Percentiles rank a stretch among this genome's conserved stretches.
phyloP scores from a whole-genome alignment of 2,329 filamentous ascomycete genomes.

The Xylariaceae sp. region DNA sequence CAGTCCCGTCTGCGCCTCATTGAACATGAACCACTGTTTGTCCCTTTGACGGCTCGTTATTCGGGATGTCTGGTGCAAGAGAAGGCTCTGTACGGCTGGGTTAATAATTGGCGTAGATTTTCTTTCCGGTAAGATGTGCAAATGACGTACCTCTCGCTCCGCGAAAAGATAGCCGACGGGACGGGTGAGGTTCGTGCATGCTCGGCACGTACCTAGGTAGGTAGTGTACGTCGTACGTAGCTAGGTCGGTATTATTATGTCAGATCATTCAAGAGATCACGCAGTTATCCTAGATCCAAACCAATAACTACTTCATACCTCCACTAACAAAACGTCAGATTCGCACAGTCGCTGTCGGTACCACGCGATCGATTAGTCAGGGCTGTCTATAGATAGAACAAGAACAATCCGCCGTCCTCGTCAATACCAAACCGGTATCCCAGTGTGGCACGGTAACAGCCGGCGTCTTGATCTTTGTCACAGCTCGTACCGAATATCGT shows the following conservation, averaged over 20 bases:
- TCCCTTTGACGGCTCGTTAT: background rate
- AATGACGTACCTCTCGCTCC: slow-evolving; percentile 3
- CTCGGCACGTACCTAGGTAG: slow-evolving; percentile 3
- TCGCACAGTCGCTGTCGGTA: too few relatives aligned
- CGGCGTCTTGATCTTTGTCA: slow-evolving; percentile 3
- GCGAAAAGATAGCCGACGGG: background rate
- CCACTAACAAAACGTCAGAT: too few relatives aligned
- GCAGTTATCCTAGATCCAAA: slow-evolving; percentile 3
- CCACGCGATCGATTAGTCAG: background rate
- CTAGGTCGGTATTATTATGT: too few relatives aligned
- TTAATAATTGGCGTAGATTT: background rate
- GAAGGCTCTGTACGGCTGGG: background rate
- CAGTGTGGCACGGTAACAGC: background rate
- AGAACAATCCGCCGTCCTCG: background rate
- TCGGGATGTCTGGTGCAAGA: background rate
- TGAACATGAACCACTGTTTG: background rate
- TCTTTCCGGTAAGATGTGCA: slow-evolving; percentile 6
- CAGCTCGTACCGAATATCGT: slow-evolving; percentile 14
- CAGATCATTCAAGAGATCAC: slow-evolving; percentile 14
- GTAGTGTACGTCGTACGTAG: too few relatives aligned
- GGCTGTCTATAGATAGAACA: background rate
- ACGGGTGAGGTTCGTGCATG: slow-evolving; percentile 2
- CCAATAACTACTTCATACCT: too few relatives aligned
- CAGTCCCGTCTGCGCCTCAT: background rate
- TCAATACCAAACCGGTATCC: background rate